phyloP scores from a whole-genome alignment of 2,329 filamentous ascomycete genomes.

The Trichoderma atroviride region DNA sequence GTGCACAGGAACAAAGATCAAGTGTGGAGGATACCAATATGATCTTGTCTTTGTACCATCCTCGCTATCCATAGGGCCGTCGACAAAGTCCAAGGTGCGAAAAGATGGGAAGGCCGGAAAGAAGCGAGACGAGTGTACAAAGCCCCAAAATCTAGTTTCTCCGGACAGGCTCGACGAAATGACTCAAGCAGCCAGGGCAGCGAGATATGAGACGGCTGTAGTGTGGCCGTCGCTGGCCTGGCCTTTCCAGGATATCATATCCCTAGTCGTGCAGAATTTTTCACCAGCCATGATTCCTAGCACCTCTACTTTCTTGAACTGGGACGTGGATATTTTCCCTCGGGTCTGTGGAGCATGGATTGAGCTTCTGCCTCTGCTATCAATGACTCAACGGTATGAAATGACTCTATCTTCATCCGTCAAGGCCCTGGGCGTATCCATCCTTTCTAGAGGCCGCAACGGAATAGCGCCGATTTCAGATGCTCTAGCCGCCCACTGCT shows the following conservation, averaged over 20 bases:
- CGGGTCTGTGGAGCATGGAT: slow-evolving; percentile 47
- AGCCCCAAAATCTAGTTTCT: neutral
- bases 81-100: slow-evolving; percentile 6
- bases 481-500: slow-evolving; percentile 36
- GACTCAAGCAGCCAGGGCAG: neutral
- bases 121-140: neutral
- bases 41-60: slow-evolving; percentile 33
- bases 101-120: slow-evolving; percentile 2
- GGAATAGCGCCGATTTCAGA: slow-evolving; percentile 33
- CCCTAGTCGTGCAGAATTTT: slow-evolving; percentile 30
- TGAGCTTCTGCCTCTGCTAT: slow-evolving; percentile 41
- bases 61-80: neutral
- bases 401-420: slow-evolving; percentile 37
- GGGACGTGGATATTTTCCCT: slow-evolving; percentile 35
- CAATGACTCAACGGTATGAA: slow-evolving; percentile 28
- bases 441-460: slow-evolving; percentile 32
- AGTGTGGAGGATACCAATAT: slow-evolving; percentile 34
- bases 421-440: slow-evolving; percentile 39
- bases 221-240: slow-evolving; percentile 27
- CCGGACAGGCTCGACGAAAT: neutral
- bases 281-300: neutral
- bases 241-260: slow-evolving; percentile 34
- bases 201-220: neutral
- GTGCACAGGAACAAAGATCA: slow-evolving; percentile 28
- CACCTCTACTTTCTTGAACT: neutral